phyloP scores from a whole-genome alignment of 495 filamentous ascomycete species.

The Bacidia gigantensis region DNA sequence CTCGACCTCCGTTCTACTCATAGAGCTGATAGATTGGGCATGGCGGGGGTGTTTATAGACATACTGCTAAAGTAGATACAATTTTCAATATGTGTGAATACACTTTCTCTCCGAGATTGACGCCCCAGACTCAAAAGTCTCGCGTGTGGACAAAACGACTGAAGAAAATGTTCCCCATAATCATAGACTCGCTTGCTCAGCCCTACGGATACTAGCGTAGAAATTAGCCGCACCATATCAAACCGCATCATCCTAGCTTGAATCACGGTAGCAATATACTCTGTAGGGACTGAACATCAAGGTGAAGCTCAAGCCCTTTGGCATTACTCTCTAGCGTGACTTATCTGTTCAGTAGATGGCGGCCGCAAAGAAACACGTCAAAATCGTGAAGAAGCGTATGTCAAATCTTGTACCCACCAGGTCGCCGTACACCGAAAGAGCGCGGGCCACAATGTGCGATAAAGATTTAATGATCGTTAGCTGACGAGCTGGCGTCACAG shows the following conservation, averaged over 20 bases:
- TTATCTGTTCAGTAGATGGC: conserved; percentile 56
- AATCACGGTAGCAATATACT: neutral
- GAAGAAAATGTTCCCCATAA: no score
- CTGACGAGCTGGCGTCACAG: conserved; percentile 31
- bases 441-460: neutral
- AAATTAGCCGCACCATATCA: neutral
- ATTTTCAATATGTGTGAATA: neutral
- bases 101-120: no score
- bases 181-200: conserved; percentile 2
- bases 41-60: neutral
- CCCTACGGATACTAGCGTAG: conserved; percentile 6
- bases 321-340: no score
- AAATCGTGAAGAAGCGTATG: conserved; percentile 93
- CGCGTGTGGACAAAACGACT: no score
- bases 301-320: no score
- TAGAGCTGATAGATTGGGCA: no score
- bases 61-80: neutral
- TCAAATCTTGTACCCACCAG: neutral
- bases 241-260: neutral
- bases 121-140: no score
- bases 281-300: conserved; percentile 3
- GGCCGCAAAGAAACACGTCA: conserved; percentile 95
- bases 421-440: conserved; percentile 32
- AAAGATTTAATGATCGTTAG: no score
- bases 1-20: no score